Evolutionary conservation across 805 yeast species (phyloP).

Genomic region (Teunomyces panamensis): DNA sequence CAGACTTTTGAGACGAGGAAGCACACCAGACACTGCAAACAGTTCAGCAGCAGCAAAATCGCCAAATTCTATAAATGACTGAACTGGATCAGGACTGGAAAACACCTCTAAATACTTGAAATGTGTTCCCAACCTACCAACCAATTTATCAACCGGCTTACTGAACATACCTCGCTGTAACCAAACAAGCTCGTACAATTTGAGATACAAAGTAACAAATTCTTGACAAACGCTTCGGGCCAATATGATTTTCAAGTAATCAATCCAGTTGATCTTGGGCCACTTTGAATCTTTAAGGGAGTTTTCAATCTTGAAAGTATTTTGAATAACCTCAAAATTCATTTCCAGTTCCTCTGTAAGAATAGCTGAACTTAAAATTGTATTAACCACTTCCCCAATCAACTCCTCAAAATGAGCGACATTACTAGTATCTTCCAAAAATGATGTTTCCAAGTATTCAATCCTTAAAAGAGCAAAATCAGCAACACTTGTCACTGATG

Average conservation of each 20-base stretch:
- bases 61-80: conserved; percentile 15
- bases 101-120: not conserved
- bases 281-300: conserved; percentile 24
- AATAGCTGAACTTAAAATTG: conserved; percentile 11
- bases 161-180: not conserved
- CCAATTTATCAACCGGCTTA: not conserved
- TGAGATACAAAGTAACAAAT: conserved; percentile 28
- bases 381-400: conserved; percentile 20
- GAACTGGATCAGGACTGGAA: not conserved
- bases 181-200: conserved; percentile 29
- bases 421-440: conserved; percentile 15
- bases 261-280: conserved; percentile 41
- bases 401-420: conserved; percentile 20
- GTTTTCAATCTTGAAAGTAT: conserved; percentile 30
- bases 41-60: conserved; percentile 38
- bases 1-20: conserved; percentile 19
- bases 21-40: conserved; percentile 18
- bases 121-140: not conserved
- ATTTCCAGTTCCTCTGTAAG: conserved; percentile 15
- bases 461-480: conserved; percentile 29
- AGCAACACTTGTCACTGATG: conserved; percentile 15
- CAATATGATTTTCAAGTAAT: conserved; percentile 26
- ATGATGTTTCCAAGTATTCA: conserved; percentile 33
- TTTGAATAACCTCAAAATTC: conserved; percentile 24
- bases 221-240: conserved; percentile 26